Evolutionary conservation across 2,329 filamentous ascomycete species (phyloP).

Genomic region (Talaromyces islandicus): DNA sequence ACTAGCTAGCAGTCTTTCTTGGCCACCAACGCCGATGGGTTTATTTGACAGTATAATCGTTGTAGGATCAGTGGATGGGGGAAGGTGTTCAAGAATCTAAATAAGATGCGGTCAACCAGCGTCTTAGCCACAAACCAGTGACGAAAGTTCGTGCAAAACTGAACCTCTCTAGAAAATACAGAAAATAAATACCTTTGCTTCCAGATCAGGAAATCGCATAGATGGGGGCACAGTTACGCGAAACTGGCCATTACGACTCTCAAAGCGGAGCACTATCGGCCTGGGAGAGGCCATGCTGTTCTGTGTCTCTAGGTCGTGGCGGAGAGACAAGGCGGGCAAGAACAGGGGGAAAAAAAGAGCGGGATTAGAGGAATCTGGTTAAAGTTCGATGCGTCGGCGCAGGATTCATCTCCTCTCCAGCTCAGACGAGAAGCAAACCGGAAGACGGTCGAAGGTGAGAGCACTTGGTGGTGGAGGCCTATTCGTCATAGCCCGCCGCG

Average conservation of each 20-base stretch:
- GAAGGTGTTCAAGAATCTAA: conserved; percentile 57
- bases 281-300: conserved; percentile 30
- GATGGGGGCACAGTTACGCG: conserved; percentile 71
- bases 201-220: conserved; percentile 61
- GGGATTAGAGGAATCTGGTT: background rate
- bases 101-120: conserved; percentile 6
- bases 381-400: background rate
- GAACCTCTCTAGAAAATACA: no score
- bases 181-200: conserved; percentile 38
- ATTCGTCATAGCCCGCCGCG: conserved; percentile 18
- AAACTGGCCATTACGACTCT: conserved; percentile 88
- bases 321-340: background rate
- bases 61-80: conserved; percentile 47
- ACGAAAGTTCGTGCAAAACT: conserved; percentile 3
- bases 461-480: conserved; percentile 7
- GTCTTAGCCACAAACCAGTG: conserved; percentile 7
- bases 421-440: background rate
- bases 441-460: background rate
- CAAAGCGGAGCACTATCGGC: conserved; percentile 76
- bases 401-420: background rate
- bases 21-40: conserved; percentile 50
- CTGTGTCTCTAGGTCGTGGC: background rate
- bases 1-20: conserved; percentile 47
- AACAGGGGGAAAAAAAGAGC: background rate
- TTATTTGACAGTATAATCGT: conserved; percentile 56